Conservation (phyloP, 306 rosid genomes). For the Coriaria nepalensis region DNA sequence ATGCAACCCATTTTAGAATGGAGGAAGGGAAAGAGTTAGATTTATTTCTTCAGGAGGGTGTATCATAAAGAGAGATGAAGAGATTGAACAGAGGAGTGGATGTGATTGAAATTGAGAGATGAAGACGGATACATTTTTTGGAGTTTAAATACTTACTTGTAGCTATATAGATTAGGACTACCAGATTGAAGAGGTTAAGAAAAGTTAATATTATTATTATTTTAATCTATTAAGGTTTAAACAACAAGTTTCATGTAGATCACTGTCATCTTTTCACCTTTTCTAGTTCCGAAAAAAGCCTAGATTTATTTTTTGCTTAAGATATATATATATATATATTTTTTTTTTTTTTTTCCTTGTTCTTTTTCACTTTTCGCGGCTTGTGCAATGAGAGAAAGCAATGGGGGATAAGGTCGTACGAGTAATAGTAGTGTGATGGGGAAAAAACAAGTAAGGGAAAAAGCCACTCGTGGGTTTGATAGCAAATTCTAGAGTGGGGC, state of each 20-base stretch:
- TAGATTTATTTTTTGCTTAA: neutral
- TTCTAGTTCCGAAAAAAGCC: slow-evolving; percentile 18
- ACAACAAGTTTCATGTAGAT: slow-evolving; percentile 7
- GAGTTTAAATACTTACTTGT: slow-evolving; percentile 31
- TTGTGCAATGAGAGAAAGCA: slow-evolving; percentile 27
- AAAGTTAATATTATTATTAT: slow-evolving; percentile 8
- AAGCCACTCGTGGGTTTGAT: slow-evolving; percentile 17
- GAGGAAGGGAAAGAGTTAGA: slow-evolving; percentile 3
- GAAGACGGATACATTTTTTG: slow-evolving; percentile 14
- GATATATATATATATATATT: neutral
- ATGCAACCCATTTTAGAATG: slow-evolving; percentile 27
- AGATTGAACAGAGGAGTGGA: slow-evolving; percentile 13
- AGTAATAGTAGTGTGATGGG: slow-evolving; percentile 24
- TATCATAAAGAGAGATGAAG: slow-evolving; percentile 13
- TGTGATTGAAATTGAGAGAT: slow-evolving; percentile 15
- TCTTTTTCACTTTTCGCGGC: slow-evolving; percentile 16
- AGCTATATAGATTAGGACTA: slow-evolving; percentile 14
- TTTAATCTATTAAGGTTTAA: slow-evolving; percentile 19
- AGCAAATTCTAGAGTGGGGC: slow-evolving; percentile 33
- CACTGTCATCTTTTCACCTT: slow-evolving; percentile 11
- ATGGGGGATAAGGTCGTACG: slow-evolving; percentile 30
- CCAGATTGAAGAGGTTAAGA: slow-evolving; percentile 17
- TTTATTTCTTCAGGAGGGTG: slow-evolving; percentile 19
- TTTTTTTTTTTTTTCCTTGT: slow-evolving; percentile 14
- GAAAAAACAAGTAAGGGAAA: slow-evolving; percentile 19